Base-by-base conservation (phyloP, 768 basidiomycete genomes). In the Lactarius vividus region DNA sequence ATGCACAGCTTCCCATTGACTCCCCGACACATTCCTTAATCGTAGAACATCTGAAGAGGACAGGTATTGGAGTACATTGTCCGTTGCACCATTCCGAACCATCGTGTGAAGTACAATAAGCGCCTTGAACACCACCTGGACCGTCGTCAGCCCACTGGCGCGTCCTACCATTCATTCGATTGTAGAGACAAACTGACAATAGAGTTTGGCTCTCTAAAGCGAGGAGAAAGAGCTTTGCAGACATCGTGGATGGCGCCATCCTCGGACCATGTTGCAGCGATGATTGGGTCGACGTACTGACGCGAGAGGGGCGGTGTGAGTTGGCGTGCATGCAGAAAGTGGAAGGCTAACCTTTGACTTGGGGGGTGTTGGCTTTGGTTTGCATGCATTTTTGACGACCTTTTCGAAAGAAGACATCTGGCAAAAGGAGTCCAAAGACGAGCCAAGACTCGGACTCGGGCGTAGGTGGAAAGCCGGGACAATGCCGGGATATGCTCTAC, bases 201-300 rank as follows among this genome's bases (percentile, higher is more conserved):
- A n/a, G 87, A 85, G 76, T 98, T 98, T 37, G 96, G 92, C 75
- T 99, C 97, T 26, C 91, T 84, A 67, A 99, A 84, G 53, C 93
- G 84, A 20, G 90, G 86, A 3, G 89, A 81, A 42, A 98, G 83
- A 13, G 95, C 90, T 74, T 88, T 91, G 80, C 93, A 93, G 70
- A 98, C 92, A 76, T 98, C 96, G 71, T 90, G 87, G 9, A 98
- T 83, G 52, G 94, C 87, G 31, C 96, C 95, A 72, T 98, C 96
- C 65, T 96, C 92, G n/a, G 90, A 88, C 86, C 93, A 98, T n/a
- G 96, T 98, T 35, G 94, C 94, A 61, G 94, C 89, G 70, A 99
- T 89, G 76, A 99, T 94, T 28, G 92, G 88, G 80, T 98, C 96
- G 67, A 99, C 84, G 79, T 98, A 99, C 94, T 98, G 74, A 55